Base-by-base conservation (phyloP, 768 basidiomycete genomes). In the Hortiboletus flavorubellus region DNA sequence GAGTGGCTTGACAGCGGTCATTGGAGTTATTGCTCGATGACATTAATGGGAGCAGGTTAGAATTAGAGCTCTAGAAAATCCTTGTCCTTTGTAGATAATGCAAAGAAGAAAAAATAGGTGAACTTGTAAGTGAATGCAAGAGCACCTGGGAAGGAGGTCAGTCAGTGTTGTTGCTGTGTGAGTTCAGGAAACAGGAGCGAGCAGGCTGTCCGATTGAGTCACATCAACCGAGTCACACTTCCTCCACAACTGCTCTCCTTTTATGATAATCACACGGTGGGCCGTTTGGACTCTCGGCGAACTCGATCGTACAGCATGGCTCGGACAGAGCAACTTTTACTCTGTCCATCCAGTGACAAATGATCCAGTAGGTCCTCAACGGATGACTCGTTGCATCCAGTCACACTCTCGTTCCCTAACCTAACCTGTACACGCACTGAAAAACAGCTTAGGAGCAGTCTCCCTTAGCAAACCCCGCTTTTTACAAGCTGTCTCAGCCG, bases 71-170 rank as follows among this genome's bases (percentile, higher is more conserved):
- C 1, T 34, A 40, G 12, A 46, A 11, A 39, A 23, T 54, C 54
- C 59, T 54, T 50, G 59, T 68, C 49, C 62, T 55, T 57, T 39
- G 54, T 56, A 64, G 59, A 62, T 65, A 61, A 65, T 44, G 44
- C 34, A 51, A 51, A 46, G 49, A 43, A 29, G 42, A 40, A 45
- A 5, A 47, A 33, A 34, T 14, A 16, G 52, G 61, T 48, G 67
- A 26, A 56, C 68, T 69, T 69, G 68, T 69, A 69, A 69, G 58
- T 55, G 48, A 70, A 70, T 70, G 51, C 68, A 70, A 70, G 68
- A 62, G 35, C 69, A 66, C 67, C 60, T 41, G 41, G 8, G 46
- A 33, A 30, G 12, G n/a, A 33, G 15, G 43, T 49, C 15, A n/a
- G 42, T 37, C 47, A 63, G 54, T 9, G 64, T 58, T 7, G 34